These are phyloP conservation scores for Phytophthora sp. DNA, from an alignment of 352 stramenopile genomes.

Conservation along the genomic window DNA sequence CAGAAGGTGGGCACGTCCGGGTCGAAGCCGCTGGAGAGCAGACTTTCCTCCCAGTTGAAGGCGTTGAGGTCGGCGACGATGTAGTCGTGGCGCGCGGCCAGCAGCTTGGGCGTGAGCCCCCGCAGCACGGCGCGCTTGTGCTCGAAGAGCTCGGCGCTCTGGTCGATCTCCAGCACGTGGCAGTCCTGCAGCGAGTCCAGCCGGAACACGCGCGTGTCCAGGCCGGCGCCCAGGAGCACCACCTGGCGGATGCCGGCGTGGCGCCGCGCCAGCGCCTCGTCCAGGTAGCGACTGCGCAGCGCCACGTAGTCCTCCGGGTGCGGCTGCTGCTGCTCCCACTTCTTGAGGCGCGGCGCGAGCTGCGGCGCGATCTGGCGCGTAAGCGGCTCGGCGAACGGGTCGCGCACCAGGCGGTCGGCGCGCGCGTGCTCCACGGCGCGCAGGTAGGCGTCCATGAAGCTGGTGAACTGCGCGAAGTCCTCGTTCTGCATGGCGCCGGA, in stretches of 20 bases:
- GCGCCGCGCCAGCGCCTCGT: slow-evolving; percentile 52
- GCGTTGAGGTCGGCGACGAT: slow-evolving; percentile 57
- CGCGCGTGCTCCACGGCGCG: slow-evolving; percentile 43
- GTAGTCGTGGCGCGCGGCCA: slow-evolving; percentile 45
- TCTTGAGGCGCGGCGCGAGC: slow-evolving; percentile 27
- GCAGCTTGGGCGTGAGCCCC: slow-evolving; percentile 25
- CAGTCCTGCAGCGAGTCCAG: slow-evolving; percentile 44
- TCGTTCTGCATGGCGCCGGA: slow-evolving; percentile 30
- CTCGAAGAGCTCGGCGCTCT: slow-evolving; percentile 44
- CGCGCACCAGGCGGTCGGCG: slow-evolving; percentile 44
- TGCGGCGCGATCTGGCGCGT: slow-evolving; percentile 32
- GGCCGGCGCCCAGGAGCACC: slow-evolving; percentile 55
- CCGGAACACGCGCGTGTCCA: slow-evolving; percentile 60
- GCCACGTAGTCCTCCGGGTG: slow-evolving; percentile 41
- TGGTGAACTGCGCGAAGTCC: slow-evolving; percentile 51
- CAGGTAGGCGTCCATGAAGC: slow-evolving; percentile 46
- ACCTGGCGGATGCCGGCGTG: slow-evolving; percentile 50
- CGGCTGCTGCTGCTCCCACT: slow-evolving; percentile 24
- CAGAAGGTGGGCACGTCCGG: slow-evolving; percentile 58
- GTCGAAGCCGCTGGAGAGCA: slow-evolving; percentile 51
- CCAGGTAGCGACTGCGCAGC: slow-evolving; percentile 49
- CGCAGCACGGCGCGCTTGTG: slow-evolving; percentile 50
- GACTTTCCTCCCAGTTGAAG: slow-evolving; percentile 49
- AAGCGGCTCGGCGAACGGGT: slow-evolving; percentile 54
- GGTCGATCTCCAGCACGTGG: slow-evolving; percentile 59